Base-by-base conservation (phyloP, 805 yeast species). In the Maudiozyma turicensis region DNA sequence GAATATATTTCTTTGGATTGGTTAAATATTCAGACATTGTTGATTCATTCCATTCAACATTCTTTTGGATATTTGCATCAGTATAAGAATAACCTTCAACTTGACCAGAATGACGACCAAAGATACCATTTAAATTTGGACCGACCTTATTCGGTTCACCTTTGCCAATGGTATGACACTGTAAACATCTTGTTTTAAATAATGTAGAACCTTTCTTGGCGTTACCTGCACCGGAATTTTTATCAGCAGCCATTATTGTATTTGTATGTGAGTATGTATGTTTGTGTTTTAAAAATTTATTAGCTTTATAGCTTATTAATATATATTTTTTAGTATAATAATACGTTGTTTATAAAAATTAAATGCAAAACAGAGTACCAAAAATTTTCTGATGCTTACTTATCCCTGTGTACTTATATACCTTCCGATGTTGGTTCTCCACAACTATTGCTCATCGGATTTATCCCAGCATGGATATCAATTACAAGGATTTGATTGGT, bases 1-100 rank as follows among this genome's bases (percentile, higher is more conserved):
- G 99, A 63, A 93, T 89, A 80, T 89, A 93, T 79, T 93, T 93
- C 95, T 93, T 93, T 77, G 99, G 99, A 86, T 93, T 93, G 76
- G 86, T 95, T 74, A 93, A 82, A 84, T 93, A 93, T 72, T 86
- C 95, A 63, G 84, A 78, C 85, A 93, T 80, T 72, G 88, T 80
- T 70, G 89, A 89, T 67, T 82, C 89, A 59, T 67, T 62, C 99
- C 99, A 93, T 52, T 63, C 62, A 55, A 93, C 95, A 68, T 89
- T 95, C 76, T 89, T 89, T 78, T 84, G 84, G 81, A 87, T 86
- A 87, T 91, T 91, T 70, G 99, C 98, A 61, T 93, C 99, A 51
- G 98, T 89, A 82, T 87, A 93, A 47, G 96, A 84, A 82, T 75
- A 93, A 59, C 98, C 99, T 51, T 73, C 84, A 66, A 95, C 95